Conservation (phyloP, 371 early-diverging fungal genomes). For the Zancudomyces culisetae region DNA sequence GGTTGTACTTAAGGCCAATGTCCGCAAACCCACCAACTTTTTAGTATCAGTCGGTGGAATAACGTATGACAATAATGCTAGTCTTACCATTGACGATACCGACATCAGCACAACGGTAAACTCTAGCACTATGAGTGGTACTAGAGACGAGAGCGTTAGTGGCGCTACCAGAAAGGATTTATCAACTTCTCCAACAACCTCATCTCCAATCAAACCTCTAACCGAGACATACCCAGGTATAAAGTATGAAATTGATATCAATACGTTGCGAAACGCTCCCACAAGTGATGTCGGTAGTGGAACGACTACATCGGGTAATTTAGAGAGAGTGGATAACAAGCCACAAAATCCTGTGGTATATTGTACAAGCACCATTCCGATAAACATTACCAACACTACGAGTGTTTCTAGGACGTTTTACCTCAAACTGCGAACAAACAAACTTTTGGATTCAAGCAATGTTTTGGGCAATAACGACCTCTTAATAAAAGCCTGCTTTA, state of each 20-base stretch:
- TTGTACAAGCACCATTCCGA: too few relatives aligned
- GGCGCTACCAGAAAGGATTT: not conserved
- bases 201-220: not conserved
- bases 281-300: not conserved
- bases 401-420: too few relatives aligned
- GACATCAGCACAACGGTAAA: not conserved
- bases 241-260: not conserved
- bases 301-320: not conserved
- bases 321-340: too few relatives aligned
- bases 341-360: too few relatives aligned
- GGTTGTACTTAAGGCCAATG: constrained; percentile 70
- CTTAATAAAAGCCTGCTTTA: too few relatives aligned
- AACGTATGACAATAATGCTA: not conserved
- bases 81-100: not conserved
- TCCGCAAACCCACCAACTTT: constrained; percentile 78
- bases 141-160: not conserved
- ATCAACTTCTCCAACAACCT: not conserved
- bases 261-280: not conserved
- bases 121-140: not conserved
- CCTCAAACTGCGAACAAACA: too few relatives aligned
- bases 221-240: not conserved
- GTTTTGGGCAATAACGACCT: too few relatives aligned
- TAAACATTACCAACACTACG: too few relatives aligned
- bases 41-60: constrained; percentile 40
- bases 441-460: too few relatives aligned